Base-by-base conservation (phyloP, 2,329 filamentous ascomycete genomes). In the Ophiostoma sp. region DNA sequence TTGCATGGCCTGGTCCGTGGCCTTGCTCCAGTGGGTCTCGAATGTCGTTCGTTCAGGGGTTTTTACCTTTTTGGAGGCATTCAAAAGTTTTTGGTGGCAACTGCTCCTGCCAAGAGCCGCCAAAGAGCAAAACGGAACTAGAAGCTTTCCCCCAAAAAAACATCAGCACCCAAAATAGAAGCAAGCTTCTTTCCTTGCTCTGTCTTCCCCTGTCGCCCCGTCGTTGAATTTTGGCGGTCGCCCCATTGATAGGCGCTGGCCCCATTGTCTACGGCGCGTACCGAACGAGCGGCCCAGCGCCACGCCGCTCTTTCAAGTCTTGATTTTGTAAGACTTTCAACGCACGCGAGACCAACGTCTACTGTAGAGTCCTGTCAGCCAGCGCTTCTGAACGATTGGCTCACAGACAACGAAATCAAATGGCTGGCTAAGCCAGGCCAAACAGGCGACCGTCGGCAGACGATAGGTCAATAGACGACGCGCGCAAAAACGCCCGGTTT, bases 391-490 rank as follows among this genome's bases (percentile, higher is more conserved):
- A 33, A n/a, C 19, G 64, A 68, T 68, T 68, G 64, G 64, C 39
- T 33, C n/a, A 50, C 42, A 63, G 31, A 19, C 59, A 19, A 15
- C 31, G 33, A 63, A 22, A 22, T 33, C 25, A 36, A 36, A 45
- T 15, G 61, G 12, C 36, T 45, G 36, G 59, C 36, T 39, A 28
- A 66, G 45, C 61, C 36, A 28, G 36, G 59, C 36, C 61, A 28
- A 66, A 66, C 61, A 55, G 42, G 45, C 28, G 66, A 52, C 66
- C 28, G 28, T 69, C 45, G 66, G n/a, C 66, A 52, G 66, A 22
- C 45, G 66, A 69, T 69, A 69, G 66, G 66, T 15, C 45, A 8
- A 55, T 69, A 52, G 66, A 39, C 42, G 66, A 69, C 66, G 19
- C 33, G 17, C 45, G 36, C 36, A 42, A 28, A 36, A 17, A 25